Conservation (phyloP, 768 basidiomycete species). For the Coprinellus aureogranulatus region DNA sequence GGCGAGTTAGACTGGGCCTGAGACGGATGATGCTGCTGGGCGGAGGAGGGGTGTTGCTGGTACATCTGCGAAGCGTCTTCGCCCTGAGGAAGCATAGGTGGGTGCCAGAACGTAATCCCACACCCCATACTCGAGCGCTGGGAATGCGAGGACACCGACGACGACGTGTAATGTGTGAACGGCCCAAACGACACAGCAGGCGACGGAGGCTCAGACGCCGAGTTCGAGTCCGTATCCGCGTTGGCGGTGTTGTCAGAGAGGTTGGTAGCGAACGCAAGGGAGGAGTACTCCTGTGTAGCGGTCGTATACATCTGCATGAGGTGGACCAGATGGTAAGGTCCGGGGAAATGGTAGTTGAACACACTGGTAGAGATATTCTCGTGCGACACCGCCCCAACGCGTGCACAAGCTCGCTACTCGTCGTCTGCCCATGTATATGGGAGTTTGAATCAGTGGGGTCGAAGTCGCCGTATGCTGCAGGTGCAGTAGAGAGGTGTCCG, state of each 20-base stretch:
- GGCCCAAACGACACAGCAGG: conserved; percentile 65
- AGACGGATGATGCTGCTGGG: too few relatives aligned
- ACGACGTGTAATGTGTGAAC: conserved; percentile 58
- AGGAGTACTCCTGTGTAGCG: conserved; percentile 47
- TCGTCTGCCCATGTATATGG: conserved; percentile 12
- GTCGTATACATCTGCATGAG: conserved; percentile 50
- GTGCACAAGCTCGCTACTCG: conserved; percentile 53
- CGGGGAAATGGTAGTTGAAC: conserved; percentile 54
- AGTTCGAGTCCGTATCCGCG: conserved; percentile 71
- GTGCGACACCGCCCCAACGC: conserved; percentile 32
- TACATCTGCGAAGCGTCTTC: conserved; percentile 25
- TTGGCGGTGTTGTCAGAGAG: too few relatives aligned
- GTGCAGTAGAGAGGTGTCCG: too few relatives aligned
- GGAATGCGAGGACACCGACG: conserved; percentile 55
- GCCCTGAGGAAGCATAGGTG: conserved; percentile 62
- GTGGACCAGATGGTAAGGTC: conserved; percentile 75
- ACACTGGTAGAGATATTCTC: conserved; percentile 27
- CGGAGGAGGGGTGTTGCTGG: not conserved
- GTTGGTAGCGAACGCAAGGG: too few relatives aligned
- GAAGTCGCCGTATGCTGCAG: too few relatives aligned
- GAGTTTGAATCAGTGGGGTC: too few relatives aligned
- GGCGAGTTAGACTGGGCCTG: too few relatives aligned
- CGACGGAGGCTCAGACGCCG: conserved; percentile 52
- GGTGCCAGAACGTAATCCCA: conserved; percentile 74
- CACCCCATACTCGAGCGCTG: conserved; percentile 57